Conservation (phyloP, 2,329 filamentous ascomycete genomes). For the Bipolaris bicolor region DNA sequence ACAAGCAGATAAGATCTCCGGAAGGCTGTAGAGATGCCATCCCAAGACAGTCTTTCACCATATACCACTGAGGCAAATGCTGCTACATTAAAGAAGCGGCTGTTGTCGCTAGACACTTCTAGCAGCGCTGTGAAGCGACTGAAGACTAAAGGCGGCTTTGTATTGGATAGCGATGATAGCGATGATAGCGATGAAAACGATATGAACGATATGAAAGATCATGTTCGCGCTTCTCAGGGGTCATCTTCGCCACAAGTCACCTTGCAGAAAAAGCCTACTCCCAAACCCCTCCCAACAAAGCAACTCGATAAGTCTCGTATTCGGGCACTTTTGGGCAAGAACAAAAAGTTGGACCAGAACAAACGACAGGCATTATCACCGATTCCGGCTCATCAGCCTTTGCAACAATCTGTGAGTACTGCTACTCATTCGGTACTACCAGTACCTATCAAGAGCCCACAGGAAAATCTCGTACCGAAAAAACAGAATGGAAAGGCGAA, state of each 20-base stretch:
- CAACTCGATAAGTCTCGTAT: slow-evolving; percentile 11
- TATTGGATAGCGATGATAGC: slow-evolving; percentile 16
- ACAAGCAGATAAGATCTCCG: too few relatives aligned
- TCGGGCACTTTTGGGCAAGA: slow-evolving; percentile 6
- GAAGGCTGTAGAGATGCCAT: not conserved
- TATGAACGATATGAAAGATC: not conserved
- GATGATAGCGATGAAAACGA: not conserved
- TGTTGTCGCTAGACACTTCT: not conserved
- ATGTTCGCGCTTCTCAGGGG: not conserved
- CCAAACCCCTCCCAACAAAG: slow-evolving; percentile 2
- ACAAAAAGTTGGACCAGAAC: not conserved
- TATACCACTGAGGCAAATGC: too few relatives aligned
- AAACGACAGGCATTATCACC: not conserved
- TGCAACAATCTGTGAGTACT: not conserved
- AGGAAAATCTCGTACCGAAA: not conserved
- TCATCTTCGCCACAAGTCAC: not conserved
- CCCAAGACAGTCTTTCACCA: not conserved
- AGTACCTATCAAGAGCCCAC: not conserved
- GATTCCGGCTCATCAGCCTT: not conserved
- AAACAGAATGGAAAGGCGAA: not conserved
- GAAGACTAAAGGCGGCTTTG: slow-evolving; percentile 15
- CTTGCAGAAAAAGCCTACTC: not conserved
- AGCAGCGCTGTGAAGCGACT: slow-evolving; percentile 9
- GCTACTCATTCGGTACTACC: not conserved
- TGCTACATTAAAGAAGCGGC: not conserved